Evolutionary conservation across 2,329 filamentous ascomycete genomes (phyloP), one percentile per base, ranked within the genome.

Genomic region (Xylaria sp.): DNA sequence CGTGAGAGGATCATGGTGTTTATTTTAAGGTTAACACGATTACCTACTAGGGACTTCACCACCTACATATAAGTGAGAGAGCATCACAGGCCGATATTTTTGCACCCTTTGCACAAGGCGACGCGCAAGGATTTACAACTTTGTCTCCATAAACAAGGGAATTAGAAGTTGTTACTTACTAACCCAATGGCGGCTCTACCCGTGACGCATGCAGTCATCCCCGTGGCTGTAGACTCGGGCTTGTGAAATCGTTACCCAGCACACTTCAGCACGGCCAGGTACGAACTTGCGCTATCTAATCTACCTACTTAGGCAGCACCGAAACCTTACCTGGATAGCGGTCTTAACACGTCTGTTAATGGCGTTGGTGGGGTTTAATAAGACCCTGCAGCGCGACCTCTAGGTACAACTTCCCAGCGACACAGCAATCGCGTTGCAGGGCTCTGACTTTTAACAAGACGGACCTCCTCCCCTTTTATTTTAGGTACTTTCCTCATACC

Each of bases 1-100:
- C 27, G 39, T 25, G 33, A n/a, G 44, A 39, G 33, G 25, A 63
- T 38, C 60, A 50, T 63, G 44, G 29, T 29, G 39, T 13, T 17
- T n/a, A n/a, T n/a, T n/a, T n/a, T 38, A 10, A 59, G 29, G 39
- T 58, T 38, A 29, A 17, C n/a, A 29, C 45, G 5, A 38, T 51
- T 29, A 39, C 36, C 15, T 17, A 25, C 10, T n/a, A n/a, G n/a
- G n/a, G 7, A 11, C 22, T 22, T 7, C 15, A 11, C 31, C 36
- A 11, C 17, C n/a, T 33, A 17, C 27, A 22, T 10, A 2, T 33
- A 50, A 50, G 5, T 13, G 25, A 51, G 31, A 39, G 36, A 17
- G 20, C 33, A 25, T 31, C 15, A 44, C 17, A 15, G 20, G 2
- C 29, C 17, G 9, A 20, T 20, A 51, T 17, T 3, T n/a, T n/a